phyloP scores from a whole-genome alignment of 768 basidiomycete genomes.

The Kwoniella botswanensis region DNA sequence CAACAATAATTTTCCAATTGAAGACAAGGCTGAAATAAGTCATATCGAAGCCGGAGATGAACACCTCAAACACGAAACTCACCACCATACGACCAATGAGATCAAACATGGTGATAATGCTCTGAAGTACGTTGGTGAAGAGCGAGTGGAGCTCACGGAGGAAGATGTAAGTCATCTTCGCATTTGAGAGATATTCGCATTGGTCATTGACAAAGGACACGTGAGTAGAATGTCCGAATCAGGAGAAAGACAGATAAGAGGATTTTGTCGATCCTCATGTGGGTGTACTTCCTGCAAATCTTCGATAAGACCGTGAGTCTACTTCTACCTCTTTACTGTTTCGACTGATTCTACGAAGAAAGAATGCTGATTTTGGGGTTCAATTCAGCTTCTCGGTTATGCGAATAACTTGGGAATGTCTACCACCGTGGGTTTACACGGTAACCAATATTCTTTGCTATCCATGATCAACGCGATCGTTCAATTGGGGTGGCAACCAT shows the following conservation, averaged over 20 bases:
- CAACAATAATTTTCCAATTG: conserved; percentile 1
- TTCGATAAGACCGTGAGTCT: conserved; percentile 40
- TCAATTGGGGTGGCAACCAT: conserved; percentile 55
- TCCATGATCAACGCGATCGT: conserved; percentile 52
- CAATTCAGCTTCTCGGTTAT: conserved; percentile 41
- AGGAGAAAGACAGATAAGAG: conserved; percentile 51
- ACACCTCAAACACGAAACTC: conserved; percentile 14
- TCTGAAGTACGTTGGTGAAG: conserved; percentile 40
- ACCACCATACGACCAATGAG: conserved; percentile 24
- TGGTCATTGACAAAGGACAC: no score
- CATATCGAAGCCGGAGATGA: conserved; percentile 25
- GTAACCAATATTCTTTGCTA: conserved; percentile 44
- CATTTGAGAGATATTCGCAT: background rate
- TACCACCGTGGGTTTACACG: conserved; percentile 35
- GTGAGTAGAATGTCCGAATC: conserved; percentile 35
- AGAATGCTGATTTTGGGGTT: background rate
- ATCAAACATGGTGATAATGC: conserved; percentile 45
- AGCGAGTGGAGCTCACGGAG: conserved; percentile 46
- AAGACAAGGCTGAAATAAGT: conserved; percentile 24
- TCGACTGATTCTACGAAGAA: no score
- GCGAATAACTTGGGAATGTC: conserved; percentile 52
- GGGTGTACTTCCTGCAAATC: conserved; percentile 56
- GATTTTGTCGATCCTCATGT: conserved; percentile 49
- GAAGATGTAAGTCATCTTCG: conserved; percentile 47
- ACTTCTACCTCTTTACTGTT: conserved; percentile 9